These are phyloP conservation scores for Monascus purpureus DNA, from an alignment of 495 filamentous ascomycete genomes.

Conservation along the genomic window DNA sequence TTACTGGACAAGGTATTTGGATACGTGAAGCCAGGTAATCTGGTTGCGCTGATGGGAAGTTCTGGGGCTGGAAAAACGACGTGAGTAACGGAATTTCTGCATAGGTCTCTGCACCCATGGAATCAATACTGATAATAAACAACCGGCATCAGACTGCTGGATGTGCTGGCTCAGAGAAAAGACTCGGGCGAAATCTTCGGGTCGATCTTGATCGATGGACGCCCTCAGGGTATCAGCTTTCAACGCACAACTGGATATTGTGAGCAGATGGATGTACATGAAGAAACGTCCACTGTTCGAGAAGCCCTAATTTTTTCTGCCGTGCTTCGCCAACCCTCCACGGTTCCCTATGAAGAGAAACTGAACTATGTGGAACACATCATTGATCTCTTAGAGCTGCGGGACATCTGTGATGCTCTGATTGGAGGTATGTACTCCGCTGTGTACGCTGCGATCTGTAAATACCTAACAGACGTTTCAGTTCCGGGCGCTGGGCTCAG, in stretches of 20 bases:
- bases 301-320: slow-evolving; percentile 37
- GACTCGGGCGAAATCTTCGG: slow-evolving; percentile 34
- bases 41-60: slow-evolving; percentile 72
- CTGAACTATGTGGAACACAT: slow-evolving; percentile 37
- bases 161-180: slow-evolving; percentile 35
- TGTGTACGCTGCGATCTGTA: too few species aligned
- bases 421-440: too few species aligned
- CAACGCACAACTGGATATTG: slow-evolving; percentile 63
- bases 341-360: slow-evolving; percentile 27
- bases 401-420: slow-evolving; percentile 36
- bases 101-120: slow-evolving; percentile 26
- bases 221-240: slow-evolving; percentile 30
- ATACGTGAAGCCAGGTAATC: slow-evolving; percentile 63
- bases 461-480: too few species aligned
- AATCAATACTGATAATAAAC: slow-evolving; percentile 42
- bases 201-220: slow-evolving; percentile 33
- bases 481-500: slow-evolving; percentile 60
- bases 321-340: slow-evolving; percentile 27
- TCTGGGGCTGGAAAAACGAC: slow-evolving; percentile 83
- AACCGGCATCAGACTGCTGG: slow-evolving; percentile 30
- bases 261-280: slow-evolving; percentile 73
- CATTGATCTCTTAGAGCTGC: slow-evolving; percentile 33
- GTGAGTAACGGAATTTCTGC: slow-evolving; percentile 23
- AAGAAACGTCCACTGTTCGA: slow-evolving; percentile 32
- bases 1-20: slow-evolving; percentile 63